Percentiles rank a stretch among this genome's conserved stretches.
Evolutionary conservation across 1,284 basidiomycete genomes (phyloP).

Genomic region (Trametes pubescens): DNA sequence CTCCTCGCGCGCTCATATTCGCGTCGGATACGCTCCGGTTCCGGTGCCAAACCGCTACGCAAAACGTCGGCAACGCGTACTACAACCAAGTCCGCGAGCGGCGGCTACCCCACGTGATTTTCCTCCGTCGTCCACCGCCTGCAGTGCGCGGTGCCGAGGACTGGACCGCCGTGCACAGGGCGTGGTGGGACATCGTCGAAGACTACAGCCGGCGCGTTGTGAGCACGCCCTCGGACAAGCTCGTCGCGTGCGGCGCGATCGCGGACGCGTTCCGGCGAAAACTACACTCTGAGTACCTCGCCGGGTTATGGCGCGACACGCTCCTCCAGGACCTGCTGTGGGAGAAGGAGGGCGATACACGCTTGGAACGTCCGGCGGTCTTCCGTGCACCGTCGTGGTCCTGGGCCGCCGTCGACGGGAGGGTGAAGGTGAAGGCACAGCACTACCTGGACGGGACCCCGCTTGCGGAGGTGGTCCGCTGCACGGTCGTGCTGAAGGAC

Average conservation of each 20-base stretch:
- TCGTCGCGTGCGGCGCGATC: slow-evolving; percentile 27
- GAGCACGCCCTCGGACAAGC: slow-evolving; percentile 25
- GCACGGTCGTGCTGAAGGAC: neutral
- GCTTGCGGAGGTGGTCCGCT: neutral
- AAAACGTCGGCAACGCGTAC: slow-evolving; percentile 25
- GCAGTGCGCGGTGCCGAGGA: neutral
- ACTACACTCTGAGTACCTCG: slow-evolving; percentile 27
- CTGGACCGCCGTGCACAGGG: slow-evolving; percentile 6
- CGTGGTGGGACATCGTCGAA: slow-evolving; percentile 23
- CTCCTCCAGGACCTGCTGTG: slow-evolving; percentile 27
- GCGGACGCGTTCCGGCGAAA: slow-evolving; percentile 27
- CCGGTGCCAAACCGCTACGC: slow-evolving; percentile 24
- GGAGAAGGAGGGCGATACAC: slow-evolving; percentile 11
- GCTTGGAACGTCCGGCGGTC: neutral
- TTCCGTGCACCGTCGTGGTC: slow-evolving; percentile 30
- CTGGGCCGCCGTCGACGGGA: slow-evolving; percentile 19
- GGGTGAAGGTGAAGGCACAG: neutral
- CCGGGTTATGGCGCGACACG: slow-evolving; percentile 24
- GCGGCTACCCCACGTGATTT: slow-evolving; percentile 22
- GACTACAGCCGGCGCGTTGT: slow-evolving; percentile 26
- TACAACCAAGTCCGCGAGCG: neutral
- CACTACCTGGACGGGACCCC: neutral
- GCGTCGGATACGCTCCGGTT: slow-evolving; percentile 27
- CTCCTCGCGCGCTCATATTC: slow-evolving; percentile 25
- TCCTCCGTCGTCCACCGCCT: slow-evolving; percentile 8